Evolutionary conservation across 306 rosid genomes (phyloP).

Genomic region (Acmispon strigosus): DNA sequence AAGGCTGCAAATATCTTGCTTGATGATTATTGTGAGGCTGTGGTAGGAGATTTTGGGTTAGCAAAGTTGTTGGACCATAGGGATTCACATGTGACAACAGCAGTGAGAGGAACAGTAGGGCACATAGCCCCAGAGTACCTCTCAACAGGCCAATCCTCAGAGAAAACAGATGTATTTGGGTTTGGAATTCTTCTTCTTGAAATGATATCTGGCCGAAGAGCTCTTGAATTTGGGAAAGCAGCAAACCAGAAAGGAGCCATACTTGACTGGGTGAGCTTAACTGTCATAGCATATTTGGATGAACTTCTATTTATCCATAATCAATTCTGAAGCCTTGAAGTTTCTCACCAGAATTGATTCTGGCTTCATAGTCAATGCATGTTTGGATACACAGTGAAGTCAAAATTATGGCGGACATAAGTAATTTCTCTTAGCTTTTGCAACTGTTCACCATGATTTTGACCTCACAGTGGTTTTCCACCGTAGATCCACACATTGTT

Average conservation of each 20-base stretch:
- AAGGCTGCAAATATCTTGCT: constrained; percentile 95
- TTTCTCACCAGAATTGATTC: too few species aligned
- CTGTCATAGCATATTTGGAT: too few species aligned
- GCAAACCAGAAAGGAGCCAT: constrained; percentile 90
- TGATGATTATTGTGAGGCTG: constrained; percentile 86
- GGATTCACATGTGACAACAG: constrained; percentile 94
- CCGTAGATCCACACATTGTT: too few species aligned
- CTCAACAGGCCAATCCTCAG: constrained; percentile 97
- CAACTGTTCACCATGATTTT: too few species aligned
- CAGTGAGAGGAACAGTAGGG: constrained; percentile 96
- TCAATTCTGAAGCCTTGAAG: too few species aligned
- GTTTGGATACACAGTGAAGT: too few species aligned
- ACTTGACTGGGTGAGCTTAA: constrained; percentile 84
- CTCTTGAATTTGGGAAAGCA: constrained; percentile 88
- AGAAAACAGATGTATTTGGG: constrained; percentile 96
- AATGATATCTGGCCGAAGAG: constrained; percentile 83
- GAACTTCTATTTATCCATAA: too few species aligned
- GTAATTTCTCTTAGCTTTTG: too few species aligned
- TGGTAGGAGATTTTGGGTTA: constrained; percentile 94
- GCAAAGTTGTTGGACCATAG: constrained; percentile 89
- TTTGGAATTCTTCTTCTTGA: constrained; percentile 93
- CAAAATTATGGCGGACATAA: too few species aligned
- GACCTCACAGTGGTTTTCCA: too few species aligned
- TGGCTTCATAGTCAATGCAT: too few species aligned
- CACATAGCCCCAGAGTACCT: constrained; percentile 98